Conservation (phyloP, 1,284 basidiomycete genomes). For the Heterobasidion annosum region DNA sequence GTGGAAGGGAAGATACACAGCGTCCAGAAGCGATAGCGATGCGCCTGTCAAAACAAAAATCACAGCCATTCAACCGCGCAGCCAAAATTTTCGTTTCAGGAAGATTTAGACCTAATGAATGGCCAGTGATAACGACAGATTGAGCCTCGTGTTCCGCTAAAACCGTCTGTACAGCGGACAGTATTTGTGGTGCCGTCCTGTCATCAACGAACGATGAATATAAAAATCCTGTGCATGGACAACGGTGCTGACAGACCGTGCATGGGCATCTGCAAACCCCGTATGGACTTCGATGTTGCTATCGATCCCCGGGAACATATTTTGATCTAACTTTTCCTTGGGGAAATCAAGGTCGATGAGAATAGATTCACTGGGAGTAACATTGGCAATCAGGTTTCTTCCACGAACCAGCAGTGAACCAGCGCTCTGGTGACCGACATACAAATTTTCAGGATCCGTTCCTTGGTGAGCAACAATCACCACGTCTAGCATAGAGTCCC, state of each 20-base stretch:
- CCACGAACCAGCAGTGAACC: background rate
- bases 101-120: conserved; percentile 32
- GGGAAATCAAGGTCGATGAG: conserved; percentile 37
- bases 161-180: background rate
- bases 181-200: conserved; percentile 25
- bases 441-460: conserved; percentile 12
- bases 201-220: conserved; percentile 21
- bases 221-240: conserved; percentile 25
- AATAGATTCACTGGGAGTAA: conserved; percentile 11
- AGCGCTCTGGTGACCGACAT: background rate
- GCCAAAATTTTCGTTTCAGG: conserved; percentile 28
- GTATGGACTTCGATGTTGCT: conserved; percentile 30
- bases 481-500: conserved; percentile 14
- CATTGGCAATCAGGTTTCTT: background rate
- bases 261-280: conserved; percentile 37
- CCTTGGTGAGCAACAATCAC: conserved; percentile 15
- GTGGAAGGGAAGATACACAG: conserved; percentile 26
- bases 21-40: conserved; percentile 41
- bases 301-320: conserved; percentile 39
- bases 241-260: conserved; percentile 25
- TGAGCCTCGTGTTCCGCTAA: background rate
- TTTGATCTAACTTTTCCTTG: conserved; percentile 22
- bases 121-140: conserved; percentile 24
- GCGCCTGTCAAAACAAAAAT: conserved; percentile 30
- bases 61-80: conserved; percentile 22